Evolutionary conservation across 768 basidiomycete genomes (phyloP), one percentile per base, ranked within the genome.

Genomic region (Omphalotus guepiniiformis): DNA sequence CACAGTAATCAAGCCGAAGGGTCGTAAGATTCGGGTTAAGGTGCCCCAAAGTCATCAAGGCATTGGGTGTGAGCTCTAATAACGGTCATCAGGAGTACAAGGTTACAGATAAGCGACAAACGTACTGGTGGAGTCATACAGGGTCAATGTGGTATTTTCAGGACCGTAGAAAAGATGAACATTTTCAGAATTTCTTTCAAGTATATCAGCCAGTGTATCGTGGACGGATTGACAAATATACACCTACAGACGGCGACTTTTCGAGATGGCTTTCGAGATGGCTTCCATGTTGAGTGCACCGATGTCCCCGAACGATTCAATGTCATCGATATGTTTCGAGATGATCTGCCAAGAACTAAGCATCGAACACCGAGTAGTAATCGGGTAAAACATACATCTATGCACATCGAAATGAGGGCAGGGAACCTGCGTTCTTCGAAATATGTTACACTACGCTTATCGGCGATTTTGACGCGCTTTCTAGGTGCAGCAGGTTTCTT

Each of bases 91-190:
- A 39, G 28, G 9, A 49, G 21, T 35, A 27, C 23, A 3, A 21
- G 39, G 15, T 1, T 18, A 30, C 16, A 19, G 8, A 32, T 7
- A 38, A 11, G 22, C 21, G 30, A 30, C 22, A 3, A n/a, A 67
- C 87, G 54, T 62, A 95, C 93, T 85, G 0, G 95, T 96, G 34
- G 83, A 87, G 65, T 99, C 96, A 57, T 90, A 94, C 30, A 99
- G 66, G 0, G 75, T 79, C 27, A 99, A 69, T 7, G 68, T 73
- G 3, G 73, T 72, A 53, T 93, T 86, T 19, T 77, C 65, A 1
- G 79, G 68, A 49, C 83, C 83, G 59, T 96, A 94, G 67, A 99
- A 97, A 9, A 99, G 69, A 19, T 74, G 76, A 0, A 79, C 89
- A 50, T 93, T 96, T 49, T 91, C 79, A 0, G 79, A 63, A 0